phyloP scores from a whole-genome alignment of 129 eudicot genomes.

The Ambrosia artemisiifolia region DNA sequence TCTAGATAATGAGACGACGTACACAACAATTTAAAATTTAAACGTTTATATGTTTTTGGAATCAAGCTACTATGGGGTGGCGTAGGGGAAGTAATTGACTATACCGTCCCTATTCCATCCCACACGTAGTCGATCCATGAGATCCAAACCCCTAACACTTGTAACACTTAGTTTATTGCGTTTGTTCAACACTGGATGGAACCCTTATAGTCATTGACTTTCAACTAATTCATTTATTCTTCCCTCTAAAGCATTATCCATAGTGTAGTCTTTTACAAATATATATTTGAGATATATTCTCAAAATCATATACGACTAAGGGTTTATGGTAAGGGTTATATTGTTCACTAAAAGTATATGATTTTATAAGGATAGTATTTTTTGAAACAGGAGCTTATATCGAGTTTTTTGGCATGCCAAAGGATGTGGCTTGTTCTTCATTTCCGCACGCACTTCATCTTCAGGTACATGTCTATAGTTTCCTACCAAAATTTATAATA shows the following conservation, averaged over 20 bases:
- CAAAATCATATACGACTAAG: no score
- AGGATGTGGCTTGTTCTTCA: slow-evolving; percentile 22
- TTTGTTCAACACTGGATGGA: slow-evolving; percentile 52
- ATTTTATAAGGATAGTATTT: neutral
- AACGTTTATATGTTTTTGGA: slow-evolving; percentile 29
- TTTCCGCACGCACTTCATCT: slow-evolving; percentile 8
- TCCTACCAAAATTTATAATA: neutral
- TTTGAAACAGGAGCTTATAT: slow-evolving; percentile 2
- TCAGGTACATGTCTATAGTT: slow-evolving; percentile 30
- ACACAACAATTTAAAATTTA: neutral
- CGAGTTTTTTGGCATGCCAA: slow-evolving; percentile 15
- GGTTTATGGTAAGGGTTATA: no score
- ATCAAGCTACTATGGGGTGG: slow-evolving; percentile 27
- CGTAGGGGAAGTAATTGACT: slow-evolving; percentile 22
- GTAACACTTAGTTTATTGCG: slow-evolving; percentile 59
- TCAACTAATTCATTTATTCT: slow-evolving; percentile 82
- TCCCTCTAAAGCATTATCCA: slow-evolving; percentile 30
- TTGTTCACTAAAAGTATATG: neutral
- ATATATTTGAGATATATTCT: neutral
- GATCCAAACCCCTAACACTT: slow-evolving; percentile 47
- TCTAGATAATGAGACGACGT: slow-evolving; percentile 3
- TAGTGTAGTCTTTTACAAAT: slow-evolving; percentile 24
- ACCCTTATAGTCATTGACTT: slow-evolving; percentile 50
- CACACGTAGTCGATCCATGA: slow-evolving; percentile 23
- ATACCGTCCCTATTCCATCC: slow-evolving; percentile 24